Evolutionary conservation across 2,329 filamentous ascomycete genomes (phyloP).

Genomic region (Beauveria asiatica): DNA sequence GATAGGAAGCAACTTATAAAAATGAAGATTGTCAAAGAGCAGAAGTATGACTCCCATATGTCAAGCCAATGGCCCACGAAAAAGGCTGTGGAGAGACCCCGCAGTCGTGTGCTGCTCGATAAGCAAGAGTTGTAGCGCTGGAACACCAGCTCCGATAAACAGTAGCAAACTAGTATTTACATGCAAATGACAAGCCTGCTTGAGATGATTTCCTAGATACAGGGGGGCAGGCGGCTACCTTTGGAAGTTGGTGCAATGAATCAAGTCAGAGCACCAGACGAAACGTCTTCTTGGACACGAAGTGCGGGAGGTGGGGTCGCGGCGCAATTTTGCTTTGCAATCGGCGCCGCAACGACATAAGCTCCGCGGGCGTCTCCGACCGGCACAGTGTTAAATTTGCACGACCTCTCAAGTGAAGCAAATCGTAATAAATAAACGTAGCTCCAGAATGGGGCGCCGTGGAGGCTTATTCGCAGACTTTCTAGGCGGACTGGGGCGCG

Average conservation of each 20-base stretch:
- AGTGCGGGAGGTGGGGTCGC: not conserved
- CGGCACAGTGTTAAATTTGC: not conserved
- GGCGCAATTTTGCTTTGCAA: not conserved
- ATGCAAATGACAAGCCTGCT: not conserved
- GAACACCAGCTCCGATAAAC: not conserved
- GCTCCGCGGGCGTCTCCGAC: constrained; percentile 5
- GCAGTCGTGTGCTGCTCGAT: not conserved
- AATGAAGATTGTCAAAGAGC: not conserved
- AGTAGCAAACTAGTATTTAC: not conserved
- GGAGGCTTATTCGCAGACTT: too few species aligned
- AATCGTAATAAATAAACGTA: too few species aligned
- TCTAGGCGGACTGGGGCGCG: too few species aligned
- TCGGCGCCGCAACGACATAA: not conserved
- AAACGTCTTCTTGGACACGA: not conserved
- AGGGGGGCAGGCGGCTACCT: not conserved
- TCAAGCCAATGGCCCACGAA: not conserved
- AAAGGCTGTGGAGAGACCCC: constrained; percentile 9
- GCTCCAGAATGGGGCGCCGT: too few species aligned
- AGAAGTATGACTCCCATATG: not conserved
- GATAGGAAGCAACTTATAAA: not conserved
- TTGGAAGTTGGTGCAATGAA: not conserved
- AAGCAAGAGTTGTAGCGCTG: not conserved
- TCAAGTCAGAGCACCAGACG: not conserved
- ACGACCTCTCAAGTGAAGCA: too few species aligned
- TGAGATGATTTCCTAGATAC: not conserved